phyloP scores from a whole-genome alignment of 306 rosid genomes.

The Biancaea sappan region DNA sequence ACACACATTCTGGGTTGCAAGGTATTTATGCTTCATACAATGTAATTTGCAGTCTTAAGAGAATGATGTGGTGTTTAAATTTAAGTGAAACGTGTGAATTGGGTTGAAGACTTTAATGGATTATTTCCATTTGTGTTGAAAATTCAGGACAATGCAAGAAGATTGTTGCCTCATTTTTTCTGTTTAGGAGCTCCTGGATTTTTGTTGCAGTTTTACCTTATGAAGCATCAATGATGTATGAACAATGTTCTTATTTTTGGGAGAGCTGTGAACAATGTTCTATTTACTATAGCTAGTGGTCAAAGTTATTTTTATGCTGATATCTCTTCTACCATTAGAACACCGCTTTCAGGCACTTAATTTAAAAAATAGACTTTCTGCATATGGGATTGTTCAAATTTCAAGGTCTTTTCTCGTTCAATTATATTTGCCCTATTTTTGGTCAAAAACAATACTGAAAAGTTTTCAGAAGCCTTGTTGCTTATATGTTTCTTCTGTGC shows the following conservation, averaged over 20 bases:
- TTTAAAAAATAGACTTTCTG: too few species aligned
- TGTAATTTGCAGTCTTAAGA: not conserved
- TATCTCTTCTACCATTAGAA: too few species aligned
- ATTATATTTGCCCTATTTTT: not conserved
- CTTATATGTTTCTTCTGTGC: not conserved
- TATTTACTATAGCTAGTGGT: not conserved
- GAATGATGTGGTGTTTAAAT: not conserved
- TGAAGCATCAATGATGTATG: not conserved
- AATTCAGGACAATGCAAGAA: not conserved
- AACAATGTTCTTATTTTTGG: not conserved
- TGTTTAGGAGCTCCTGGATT: not conserved
- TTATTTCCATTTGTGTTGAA: not conserved
- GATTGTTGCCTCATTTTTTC: not conserved
- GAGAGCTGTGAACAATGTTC: too few species aligned
- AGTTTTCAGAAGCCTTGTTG: not conserved
- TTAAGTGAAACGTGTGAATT: constrained; percentile 11
- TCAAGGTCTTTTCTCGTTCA: not conserved
- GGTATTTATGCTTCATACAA: not conserved
- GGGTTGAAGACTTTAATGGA: constrained; percentile 5
- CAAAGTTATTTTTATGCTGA: not conserved
- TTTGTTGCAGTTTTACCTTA: not conserved
- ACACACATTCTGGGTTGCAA: not conserved
- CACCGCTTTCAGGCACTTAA: too few species aligned
- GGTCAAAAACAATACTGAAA: not conserved
- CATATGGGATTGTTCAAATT: not conserved